Evolutionary conservation across 2,329 filamentous ascomycete species (phyloP), one percentile per base, ranked within the genome.

Genomic region (Trichoderma afroharzianum): DNA sequence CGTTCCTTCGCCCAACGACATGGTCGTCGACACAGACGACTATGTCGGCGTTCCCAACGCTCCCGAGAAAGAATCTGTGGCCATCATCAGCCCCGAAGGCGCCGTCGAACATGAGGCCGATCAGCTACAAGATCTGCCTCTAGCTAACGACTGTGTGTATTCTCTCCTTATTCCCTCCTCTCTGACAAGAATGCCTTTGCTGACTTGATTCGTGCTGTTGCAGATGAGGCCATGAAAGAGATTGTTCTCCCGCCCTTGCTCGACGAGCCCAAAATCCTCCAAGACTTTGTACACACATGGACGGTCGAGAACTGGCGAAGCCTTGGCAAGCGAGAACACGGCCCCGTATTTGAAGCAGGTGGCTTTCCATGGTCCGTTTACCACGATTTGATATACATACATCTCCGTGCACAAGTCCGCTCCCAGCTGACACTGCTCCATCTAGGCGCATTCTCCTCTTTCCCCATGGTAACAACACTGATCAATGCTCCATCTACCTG

Each of bases 401-500:
- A 75, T 71, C 74, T 74, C 78, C 62, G 79, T 73, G 64, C 63
- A 26, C 4, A 18, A 12, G 21, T 28, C 18, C 63, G 43, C 32
- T 12, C 12, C 24, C 50, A 36, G 57, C 69, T 63, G n/a, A 53
- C 63, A 18, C 28, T 53, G 21, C 26, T n/a, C 26, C 59, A 26
- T 21, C 18, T 74, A 95, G 92, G 96, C 92, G 95, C 77, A 92
- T 98, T 76, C 88, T 99, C 15, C 94, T 99, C 80, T 99, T 99
- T 79, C 95, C 96, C 0, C 94, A 91, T 74, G 96, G 96, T 66
- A 99, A 99, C 81, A 95, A 97, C 75, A 93, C 95, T 70, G 95
- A 98, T 75, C 92, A 93, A 78, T 94, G 92, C 61, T 98, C 96
- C 6, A 93, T 99, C 80, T 99, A 98, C 81, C 89, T 99, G 26